These are phyloP conservation scores for Pittosporum tobira DNA, from an alignment of 129 eudicot genomes.

Conservation along the genomic window DNA sequence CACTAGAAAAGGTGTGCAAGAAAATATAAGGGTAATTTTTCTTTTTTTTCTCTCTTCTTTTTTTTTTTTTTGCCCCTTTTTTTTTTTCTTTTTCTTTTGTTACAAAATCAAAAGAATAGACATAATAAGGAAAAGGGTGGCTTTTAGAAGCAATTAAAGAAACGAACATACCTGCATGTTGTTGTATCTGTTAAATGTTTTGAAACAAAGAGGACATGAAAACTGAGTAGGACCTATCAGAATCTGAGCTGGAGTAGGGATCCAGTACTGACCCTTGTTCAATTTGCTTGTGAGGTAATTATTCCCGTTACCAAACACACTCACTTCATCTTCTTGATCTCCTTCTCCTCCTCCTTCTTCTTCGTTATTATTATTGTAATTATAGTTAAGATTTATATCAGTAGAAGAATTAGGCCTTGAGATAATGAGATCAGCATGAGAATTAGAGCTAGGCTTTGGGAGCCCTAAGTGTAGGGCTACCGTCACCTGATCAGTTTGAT, in stretches of 20 bases:
- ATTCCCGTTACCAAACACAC: conserved; percentile 20
- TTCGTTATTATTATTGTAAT: neutral
- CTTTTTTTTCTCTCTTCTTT: conserved; percentile 7
- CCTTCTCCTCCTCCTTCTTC: neutral
- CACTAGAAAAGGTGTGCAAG: conserved; percentile 35
- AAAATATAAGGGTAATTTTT: conserved; percentile 14
- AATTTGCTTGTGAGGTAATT: conserved; percentile 39
- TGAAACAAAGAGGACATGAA: conserved; percentile 92
- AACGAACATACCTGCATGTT: conserved; percentile 76
- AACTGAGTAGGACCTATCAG: conserved; percentile 94
- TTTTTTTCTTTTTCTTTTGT: conserved; percentile 26
- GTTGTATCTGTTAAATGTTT: conserved; percentile 91
- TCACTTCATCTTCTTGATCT: conserved; percentile 21
- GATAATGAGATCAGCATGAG: conserved; percentile 36
- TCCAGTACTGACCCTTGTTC: conserved; percentile 93
- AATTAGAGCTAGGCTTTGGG: conserved; percentile 26
- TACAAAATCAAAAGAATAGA: conserved; percentile 20
- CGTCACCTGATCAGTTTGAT: conserved; percentile 20
- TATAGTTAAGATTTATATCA: conserved; percentile 19
- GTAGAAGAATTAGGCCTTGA: conserved; percentile 10
- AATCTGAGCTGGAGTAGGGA: conserved; percentile 89
- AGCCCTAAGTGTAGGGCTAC: conserved; percentile 64
- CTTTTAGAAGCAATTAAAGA: neutral
- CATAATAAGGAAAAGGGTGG: neutral
- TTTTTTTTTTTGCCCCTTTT: conserved; percentile 23